Percentiles rank a stretch among this genome's conserved stretches.
phyloP scores from a whole-genome alignment of 495 filamentous ascomycete genomes.

The Daldinia decipiens region DNA sequence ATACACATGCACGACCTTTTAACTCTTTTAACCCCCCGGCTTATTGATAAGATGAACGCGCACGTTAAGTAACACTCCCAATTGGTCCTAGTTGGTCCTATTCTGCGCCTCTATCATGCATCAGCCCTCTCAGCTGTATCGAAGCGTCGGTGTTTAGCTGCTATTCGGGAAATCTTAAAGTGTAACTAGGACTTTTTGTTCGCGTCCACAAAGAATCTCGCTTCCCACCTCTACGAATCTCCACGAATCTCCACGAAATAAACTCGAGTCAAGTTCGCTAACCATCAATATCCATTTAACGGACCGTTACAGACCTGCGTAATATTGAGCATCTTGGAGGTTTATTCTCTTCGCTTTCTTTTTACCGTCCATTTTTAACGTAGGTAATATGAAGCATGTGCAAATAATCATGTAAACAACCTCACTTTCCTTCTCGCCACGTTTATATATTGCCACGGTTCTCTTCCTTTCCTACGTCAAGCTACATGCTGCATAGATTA shows the following conservation, averaged over 20 bases:
- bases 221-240: constrained; percentile 14
- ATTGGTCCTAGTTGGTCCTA: constrained; percentile 12
- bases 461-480: constrained; percentile 11
- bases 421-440: not conserved
- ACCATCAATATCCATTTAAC: not conserved
- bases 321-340: not conserved
- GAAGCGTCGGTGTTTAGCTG: constrained; percentile 19
- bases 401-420: not conserved
- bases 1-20: constrained; percentile 4
- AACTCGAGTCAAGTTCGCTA: constrained; percentile 30
- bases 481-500: constrained; percentile 3
- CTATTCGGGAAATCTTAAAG: constrained; percentile 35
- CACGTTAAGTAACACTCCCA: constrained; percentile 18
- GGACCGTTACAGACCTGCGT: constrained; percentile 29
- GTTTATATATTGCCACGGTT: constrained; percentile 24
- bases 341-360: not conserved
- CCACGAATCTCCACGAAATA: constrained; percentile 19
- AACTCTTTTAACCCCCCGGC: constrained; percentile 28
- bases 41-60: constrained; percentile 32
- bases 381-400: constrained; percentile 19
- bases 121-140: constrained; percentile 29
- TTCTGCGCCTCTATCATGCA: constrained; percentile 34
- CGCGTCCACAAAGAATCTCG: not conserved
- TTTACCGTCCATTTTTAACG: not conserved
- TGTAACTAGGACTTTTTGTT: constrained; percentile 26